Evolutionary conservation across 169 alveolate genomes (phyloP).

Genomic region (Fabrea salina): DNA sequence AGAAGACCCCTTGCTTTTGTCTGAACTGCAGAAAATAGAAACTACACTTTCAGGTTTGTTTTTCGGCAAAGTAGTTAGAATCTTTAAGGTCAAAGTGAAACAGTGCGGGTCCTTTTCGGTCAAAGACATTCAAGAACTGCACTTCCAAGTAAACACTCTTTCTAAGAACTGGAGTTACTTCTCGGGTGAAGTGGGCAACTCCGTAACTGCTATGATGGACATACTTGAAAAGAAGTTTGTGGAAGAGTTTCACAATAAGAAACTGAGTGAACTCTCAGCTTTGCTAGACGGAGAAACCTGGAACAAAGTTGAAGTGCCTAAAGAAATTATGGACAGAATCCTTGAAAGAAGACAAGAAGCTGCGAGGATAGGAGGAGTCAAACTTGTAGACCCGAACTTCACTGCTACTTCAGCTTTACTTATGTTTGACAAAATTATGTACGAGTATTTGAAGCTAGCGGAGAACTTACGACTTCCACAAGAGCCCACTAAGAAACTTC

Average conservation of each 20-base stretch:
- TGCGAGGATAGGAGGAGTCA: conserved; percentile 11
- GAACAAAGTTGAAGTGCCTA: conserved; percentile 27
- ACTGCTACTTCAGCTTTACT: conserved; percentile 1
- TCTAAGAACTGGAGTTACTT: not conserved
- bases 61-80: not conserved
- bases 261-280: not conserved
- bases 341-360: not conserved
- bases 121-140: not conserved
- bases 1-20: not conserved
- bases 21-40: not conserved
- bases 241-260: not conserved
- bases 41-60: not conserved
- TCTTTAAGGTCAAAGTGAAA: not conserved
- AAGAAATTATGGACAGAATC: conserved; percentile 3
- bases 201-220: not conserved
- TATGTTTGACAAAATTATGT: conserved; percentile 16
- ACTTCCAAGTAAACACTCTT: not conserved
- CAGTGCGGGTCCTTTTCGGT: not conserved
- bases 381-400: not conserved
- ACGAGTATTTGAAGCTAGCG: not conserved
- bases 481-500: not conserved
- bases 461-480: not conserved
- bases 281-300: conserved; percentile 2
- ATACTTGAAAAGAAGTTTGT: not conserved
- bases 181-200: not conserved